Evolutionary conservation across 768 basidiomycete species (phyloP).

Genomic region (Exidia glandulosa): DNA sequence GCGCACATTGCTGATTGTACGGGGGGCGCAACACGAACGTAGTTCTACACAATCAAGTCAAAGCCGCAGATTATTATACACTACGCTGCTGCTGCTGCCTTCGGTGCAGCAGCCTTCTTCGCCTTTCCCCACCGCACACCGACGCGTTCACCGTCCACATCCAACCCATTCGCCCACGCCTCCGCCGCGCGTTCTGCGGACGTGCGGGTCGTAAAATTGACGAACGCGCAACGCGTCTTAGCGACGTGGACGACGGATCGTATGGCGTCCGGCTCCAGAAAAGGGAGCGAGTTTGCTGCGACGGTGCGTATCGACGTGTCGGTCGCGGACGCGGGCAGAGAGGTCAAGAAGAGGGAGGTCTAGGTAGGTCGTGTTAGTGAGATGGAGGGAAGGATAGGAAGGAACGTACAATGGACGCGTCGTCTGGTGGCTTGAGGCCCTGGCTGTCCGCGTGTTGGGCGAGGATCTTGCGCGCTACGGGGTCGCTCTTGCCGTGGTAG

Average conservation of each 20-base stretch:
- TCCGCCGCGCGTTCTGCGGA: slow-evolving; percentile 84
- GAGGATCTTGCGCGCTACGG: slow-evolving; percentile 88
- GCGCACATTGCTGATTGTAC: too few species aligned
- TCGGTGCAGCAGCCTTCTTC: slow-evolving; percentile 25
- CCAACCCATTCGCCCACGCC: slow-evolving; percentile 84
- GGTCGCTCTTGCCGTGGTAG: slow-evolving; percentile 86
- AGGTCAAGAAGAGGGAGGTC: slow-evolving; percentile 81
- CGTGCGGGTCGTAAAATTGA: slow-evolving; percentile 78
- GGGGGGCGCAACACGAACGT: too few species aligned
- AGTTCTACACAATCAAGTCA: not conserved
- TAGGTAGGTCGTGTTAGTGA: slow-evolving; percentile 19
- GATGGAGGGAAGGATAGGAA: not conserved
- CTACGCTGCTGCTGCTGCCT: slow-evolving; percentile 1
- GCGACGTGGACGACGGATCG: slow-evolving; percentile 80
- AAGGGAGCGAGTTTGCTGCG: slow-evolving; percentile 57
- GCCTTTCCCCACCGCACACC: slow-evolving; percentile 86
- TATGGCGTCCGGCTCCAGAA: slow-evolving; percentile 49
- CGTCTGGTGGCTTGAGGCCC: slow-evolving; percentile 85
- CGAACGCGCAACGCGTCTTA: slow-evolving; percentile 85
- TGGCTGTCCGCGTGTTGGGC: slow-evolving; percentile 63
- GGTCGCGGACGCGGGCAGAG: slow-evolving; percentile 56
- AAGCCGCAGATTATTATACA: too few species aligned
- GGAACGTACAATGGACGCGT: slow-evolving; percentile 44
- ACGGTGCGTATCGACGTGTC: slow-evolving; percentile 66
- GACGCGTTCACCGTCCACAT: slow-evolving; percentile 65